Evolutionary conservation across 2,329 filamentous ascomycete species (phyloP).

Genomic region (Teratosphaeria epicoccoides): DNA sequence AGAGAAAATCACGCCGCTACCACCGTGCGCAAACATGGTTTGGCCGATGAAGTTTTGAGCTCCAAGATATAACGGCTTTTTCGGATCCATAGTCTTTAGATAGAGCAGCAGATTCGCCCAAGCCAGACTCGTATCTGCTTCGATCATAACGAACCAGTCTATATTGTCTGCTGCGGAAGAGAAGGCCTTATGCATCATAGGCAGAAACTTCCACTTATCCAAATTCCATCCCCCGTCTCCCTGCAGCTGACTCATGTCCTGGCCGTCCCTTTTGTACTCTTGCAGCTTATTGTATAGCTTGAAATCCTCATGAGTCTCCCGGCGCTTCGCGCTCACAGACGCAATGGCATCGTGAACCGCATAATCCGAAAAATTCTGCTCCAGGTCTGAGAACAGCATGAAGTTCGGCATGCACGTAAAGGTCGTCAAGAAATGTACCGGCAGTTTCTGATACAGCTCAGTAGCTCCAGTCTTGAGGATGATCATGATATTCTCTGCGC

Average conservation of each 20-base stretch:
- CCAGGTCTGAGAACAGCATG: conserved; percentile 44
- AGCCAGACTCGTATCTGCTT: conserved; percentile 44
- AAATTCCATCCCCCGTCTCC: conserved; percentile 39
- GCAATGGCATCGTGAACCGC: conserved; percentile 25
- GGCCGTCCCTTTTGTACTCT: conserved; percentile 22
- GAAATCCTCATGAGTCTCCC: conserved; percentile 24
- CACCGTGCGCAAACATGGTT: conserved; percentile 33
- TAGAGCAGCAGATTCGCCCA: conserved; percentile 40
- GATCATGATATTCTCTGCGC: conserved; percentile 39
- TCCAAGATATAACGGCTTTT: conserved; percentile 38
- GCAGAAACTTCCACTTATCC: conserved; percentile 49
- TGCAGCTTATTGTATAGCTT: conserved; percentile 24
- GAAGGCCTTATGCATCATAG: conserved; percentile 44
- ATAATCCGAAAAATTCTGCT: conserved; percentile 35
- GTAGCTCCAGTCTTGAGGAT: conserved; percentile 51
- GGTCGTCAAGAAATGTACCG: conserved; percentile 45
- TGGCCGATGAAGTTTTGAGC: conserved; percentile 30
- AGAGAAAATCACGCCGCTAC: conserved; percentile 36
- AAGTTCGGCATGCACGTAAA: conserved; percentile 37
- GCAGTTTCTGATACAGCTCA: conserved; percentile 46
- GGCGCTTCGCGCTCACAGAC: conserved; percentile 17
- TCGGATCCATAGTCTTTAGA: conserved; percentile 39
- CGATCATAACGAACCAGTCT: conserved; percentile 47
- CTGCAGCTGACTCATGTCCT: conserved; percentile 22
- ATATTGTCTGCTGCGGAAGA: conserved; percentile 34